Evolutionary conservation across 2,329 filamentous ascomycete species (phyloP), one percentile per base, ranked within the genome.

Genomic region (Penicillium sp.): DNA sequence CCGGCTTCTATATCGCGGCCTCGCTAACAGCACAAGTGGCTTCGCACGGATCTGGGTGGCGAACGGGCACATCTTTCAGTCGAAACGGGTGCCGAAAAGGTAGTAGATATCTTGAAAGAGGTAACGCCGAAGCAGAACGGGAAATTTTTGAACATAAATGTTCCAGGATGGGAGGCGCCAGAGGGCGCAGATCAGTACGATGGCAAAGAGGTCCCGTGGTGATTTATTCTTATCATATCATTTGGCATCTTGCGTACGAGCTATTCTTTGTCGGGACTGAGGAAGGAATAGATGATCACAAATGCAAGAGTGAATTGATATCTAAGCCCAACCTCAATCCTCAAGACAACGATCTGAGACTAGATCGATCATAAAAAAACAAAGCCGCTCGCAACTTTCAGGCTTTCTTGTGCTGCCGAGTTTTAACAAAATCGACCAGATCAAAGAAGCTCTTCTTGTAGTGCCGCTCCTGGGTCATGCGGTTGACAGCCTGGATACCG

Each of bases 361-460:
- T 4, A 5, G 22, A 25, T 25, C 22, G 22, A 25, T 25, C 22
- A 25, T 7, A 25, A 4, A 7, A 3, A 25, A 25, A 25, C 22
- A 25, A 25, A 25, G 22, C 22, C 22, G 22, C 22, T 25, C 22
- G 11, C 0, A 3, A 27, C 22, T 5, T 5, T 46, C 22, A 46
- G 5, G 38, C 28, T 33, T 38, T 44, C 13, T 22, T 44, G 1
- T 13, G 12, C 19, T 59, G 56, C 31, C 58, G 41, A 16, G 54
- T 41, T 42, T 53, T 59, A 11, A 80, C 63, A 50, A 80, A 80
- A 56, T 81, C 77, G 13, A 81, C 76, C 56, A 77, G 61, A 46
- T 81, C 79, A 57, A 82, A 82, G 56, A 82, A 80, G 41, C 77
- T 80, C 69, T 79, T 79, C 68, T 81, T 82, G 45, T 76, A 81